These are phyloP conservation scores for Aspergillus sp. DNA, from an alignment of 2,329 filamentous ascomycete species.

Conservation along the genomic window DNA sequence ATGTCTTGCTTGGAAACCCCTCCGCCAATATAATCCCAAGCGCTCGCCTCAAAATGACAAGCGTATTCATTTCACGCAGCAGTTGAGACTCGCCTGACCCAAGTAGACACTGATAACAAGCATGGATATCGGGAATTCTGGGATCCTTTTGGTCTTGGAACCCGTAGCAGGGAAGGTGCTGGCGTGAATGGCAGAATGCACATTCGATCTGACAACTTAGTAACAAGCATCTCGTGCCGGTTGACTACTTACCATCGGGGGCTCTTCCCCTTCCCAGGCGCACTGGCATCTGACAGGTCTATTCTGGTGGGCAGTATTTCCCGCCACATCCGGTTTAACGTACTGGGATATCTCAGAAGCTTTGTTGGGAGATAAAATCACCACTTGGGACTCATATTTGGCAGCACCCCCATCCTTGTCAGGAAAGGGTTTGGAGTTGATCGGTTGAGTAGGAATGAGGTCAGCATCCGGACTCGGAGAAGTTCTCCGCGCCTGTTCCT, in stretches of 20 bases:
- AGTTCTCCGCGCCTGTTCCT: slow-evolving; percentile 10
- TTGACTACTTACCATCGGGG: slow-evolving; percentile 30
- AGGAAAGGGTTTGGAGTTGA: slow-evolving; percentile 3
- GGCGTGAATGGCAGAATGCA: slow-evolving; percentile 35
- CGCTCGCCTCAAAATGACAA: slow-evolving; percentile 19
- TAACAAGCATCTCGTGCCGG: neutral
- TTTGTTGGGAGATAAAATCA: slow-evolving; percentile 12
- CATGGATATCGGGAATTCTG: slow-evolving; percentile 33
- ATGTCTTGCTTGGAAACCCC: slow-evolving; percentile 18
- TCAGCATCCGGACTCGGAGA: slow-evolving; percentile 15
- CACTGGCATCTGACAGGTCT: slow-evolving; percentile 32
- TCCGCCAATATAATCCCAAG: slow-evolving; percentile 20
- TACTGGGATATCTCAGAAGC: slow-evolving; percentile 10
- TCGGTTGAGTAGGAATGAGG: slow-evolving; percentile 21
- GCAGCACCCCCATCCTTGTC: slow-evolving; percentile 7
- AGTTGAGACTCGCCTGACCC: slow-evolving; percentile 17
- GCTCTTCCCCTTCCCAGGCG: slow-evolving; percentile 29
- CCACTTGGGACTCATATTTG: neutral
- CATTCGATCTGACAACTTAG: slow-evolving; percentile 32
- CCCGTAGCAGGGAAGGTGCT: slow-evolving; percentile 41
- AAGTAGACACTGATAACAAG: slow-evolving; percentile 40
- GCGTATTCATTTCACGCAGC: slow-evolving; percentile 17
- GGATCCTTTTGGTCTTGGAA: slow-evolving; percentile 29
- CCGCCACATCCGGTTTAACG: slow-evolving; percentile 1
- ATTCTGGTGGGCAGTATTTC: neutral